A percentile compares a stretch with the other conserved stretches of the same genome.
Conservation (phyloP, 345 rosid species). For the Fremontodendron californicum region DNA sequence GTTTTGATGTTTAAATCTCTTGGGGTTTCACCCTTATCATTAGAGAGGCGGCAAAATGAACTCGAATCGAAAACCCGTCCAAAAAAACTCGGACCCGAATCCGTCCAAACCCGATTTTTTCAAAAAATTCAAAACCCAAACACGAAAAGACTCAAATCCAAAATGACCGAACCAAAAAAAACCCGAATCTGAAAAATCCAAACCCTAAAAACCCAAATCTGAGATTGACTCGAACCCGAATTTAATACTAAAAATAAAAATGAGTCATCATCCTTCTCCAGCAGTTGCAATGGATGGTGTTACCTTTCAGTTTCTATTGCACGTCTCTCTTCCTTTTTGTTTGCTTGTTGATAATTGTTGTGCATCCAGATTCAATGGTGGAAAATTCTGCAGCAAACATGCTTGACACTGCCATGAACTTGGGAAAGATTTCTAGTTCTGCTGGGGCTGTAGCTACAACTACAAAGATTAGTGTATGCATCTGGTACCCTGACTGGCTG, state of each 20-base stretch:
- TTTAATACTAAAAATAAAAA: no score
- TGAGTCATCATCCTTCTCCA: not conserved
- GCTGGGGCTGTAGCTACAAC: not conserved
- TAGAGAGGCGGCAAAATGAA: no score
- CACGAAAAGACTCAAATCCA: no score
- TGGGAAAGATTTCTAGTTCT: not conserved
- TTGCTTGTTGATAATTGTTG: not conserved
- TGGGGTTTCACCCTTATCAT: not conserved
- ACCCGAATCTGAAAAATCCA: no score
- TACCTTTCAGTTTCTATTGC: not conserved
- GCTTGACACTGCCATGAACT: not conserved
- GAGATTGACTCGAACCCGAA: no score
- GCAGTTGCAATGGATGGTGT: not conserved
- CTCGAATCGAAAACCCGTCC: no score
- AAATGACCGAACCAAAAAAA: no score
- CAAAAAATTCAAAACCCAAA: no score
- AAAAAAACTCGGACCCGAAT: no score
- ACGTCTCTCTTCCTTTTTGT: not conserved
- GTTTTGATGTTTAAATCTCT: not conserved
- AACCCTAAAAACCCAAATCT: no score
- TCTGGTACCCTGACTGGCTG: not conserved
- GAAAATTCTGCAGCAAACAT: not conserved
- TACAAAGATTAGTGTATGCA: not conserved
- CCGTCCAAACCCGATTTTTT: no score
- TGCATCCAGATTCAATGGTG: not conserved